Conservation (phyloP, 1,139 yeast genomes). For the Yamadazyma spencermartinsiae region DNA sequence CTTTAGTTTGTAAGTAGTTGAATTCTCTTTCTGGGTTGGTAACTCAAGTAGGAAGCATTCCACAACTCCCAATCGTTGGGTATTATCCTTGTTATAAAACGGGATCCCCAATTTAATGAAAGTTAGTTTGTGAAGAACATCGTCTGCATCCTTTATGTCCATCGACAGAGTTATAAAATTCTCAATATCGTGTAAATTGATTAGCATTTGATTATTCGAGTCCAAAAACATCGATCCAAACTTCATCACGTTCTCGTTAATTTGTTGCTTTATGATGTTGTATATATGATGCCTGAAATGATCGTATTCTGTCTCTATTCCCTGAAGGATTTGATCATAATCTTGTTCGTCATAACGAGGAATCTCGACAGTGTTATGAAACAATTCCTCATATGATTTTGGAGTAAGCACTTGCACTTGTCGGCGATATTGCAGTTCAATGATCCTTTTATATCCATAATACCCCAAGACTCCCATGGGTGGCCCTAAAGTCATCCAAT, state of each 20-base stretch:
- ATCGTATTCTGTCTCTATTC: constrained; percentile 42
- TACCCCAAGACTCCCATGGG: constrained; percentile 32
- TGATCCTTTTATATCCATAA: constrained; percentile 18
- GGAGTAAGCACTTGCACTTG: constrained; percentile 18
- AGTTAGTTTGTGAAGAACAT: constrained; percentile 11
- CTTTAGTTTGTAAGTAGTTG: constrained; percentile 7
- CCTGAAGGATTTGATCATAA: constrained; percentile 30
- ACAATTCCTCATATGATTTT: constrained; percentile 7
- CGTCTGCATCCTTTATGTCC: constrained; percentile 7
- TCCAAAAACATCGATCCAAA: constrained; percentile 28
- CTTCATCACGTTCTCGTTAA: constrained; percentile 25
- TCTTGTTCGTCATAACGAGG: constrained; percentile 36
- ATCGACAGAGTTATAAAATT: constrained; percentile 26
- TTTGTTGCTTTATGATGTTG: constrained; percentile 25
- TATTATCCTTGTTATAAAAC: constrained; percentile 23
- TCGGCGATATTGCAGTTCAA: constrained; percentile 17
- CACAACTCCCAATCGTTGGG: constrained; percentile 31
- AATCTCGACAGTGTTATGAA: constrained; percentile 20
- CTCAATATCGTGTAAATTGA: constrained; percentile 28
- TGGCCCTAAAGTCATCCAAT: constrained; percentile 37
- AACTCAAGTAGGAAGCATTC: constrained; percentile 32
- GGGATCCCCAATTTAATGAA: constrained; percentile 40
- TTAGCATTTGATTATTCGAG: constrained; percentile 18
- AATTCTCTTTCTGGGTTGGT: constrained; percentile 12
- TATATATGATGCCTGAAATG: constrained; percentile 32